These are phyloP conservation scores for Collybiopsis luxurians DNA, from an alignment of 768 basidiomycete species.

Conservation along the genomic window DNA sequence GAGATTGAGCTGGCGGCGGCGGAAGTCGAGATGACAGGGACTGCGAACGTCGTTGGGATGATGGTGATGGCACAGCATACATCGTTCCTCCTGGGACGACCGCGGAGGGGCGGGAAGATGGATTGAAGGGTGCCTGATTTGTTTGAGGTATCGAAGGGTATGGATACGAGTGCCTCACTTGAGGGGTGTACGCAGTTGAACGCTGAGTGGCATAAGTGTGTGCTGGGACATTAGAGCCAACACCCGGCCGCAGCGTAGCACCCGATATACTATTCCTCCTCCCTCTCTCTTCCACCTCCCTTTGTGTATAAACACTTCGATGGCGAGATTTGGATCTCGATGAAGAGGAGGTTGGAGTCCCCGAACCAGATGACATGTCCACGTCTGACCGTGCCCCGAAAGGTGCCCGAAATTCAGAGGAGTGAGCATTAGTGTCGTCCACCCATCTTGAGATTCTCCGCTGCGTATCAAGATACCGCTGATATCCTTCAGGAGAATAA, in stretches of 20 bases:
- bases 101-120: background rate
- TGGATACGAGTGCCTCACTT: background rate
- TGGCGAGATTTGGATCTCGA: background rate
- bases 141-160: background rate
- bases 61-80: background rate
- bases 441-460: conserved; percentile 42
- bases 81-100: background rate
- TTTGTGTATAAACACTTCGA: background rate
- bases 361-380: background rate
- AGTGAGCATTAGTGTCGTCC: conserved; percentile 25
- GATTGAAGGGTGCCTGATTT: background rate
- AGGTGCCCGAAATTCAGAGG: conserved; percentile 1
- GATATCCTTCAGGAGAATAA: conserved; percentile 46
- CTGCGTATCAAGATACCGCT: conserved; percentile 38
- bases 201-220: background rate
- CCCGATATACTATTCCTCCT: background rate
- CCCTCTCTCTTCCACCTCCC: background rate
- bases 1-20: background rate
- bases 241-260: background rate
- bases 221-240: background rate
- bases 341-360: background rate
- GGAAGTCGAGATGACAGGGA: background rate
- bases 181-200: background rate
- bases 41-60: background rate
- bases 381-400: background rate